phyloP scores from a whole-genome alignment of 768 basidiomycete genomes.

The Mycena epipterygia region DNA sequence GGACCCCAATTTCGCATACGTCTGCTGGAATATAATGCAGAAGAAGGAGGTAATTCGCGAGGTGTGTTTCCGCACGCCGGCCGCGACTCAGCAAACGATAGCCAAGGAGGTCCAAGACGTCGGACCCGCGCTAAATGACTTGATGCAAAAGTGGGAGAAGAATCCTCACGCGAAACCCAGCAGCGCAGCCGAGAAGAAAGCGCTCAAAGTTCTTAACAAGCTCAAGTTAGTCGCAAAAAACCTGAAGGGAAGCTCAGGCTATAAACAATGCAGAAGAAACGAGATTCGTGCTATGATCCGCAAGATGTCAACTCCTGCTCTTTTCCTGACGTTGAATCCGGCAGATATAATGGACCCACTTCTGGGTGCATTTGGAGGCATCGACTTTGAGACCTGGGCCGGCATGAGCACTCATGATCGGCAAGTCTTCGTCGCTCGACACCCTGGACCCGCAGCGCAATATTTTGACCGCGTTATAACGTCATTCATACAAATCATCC shows the following conservation, averaged over 20 bases:
- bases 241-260: slow-evolving; percentile 33
- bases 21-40: slow-evolving; percentile 12
- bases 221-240: not conserved
- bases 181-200: not conserved
- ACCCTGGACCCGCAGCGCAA: not conserved
- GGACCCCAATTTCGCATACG: not conserved
- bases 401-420: not conserved
- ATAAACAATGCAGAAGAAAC: slow-evolving; percentile 39
- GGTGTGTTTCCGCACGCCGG: slow-evolving; percentile 6
- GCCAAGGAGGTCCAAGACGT: not conserved
- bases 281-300: slow-evolving; percentile 42
- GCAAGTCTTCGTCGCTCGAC: not conserved
- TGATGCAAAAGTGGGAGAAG: not conserved
- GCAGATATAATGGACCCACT: slow-evolving; percentile 44
- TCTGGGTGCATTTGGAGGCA: slow-evolving; percentile 40
- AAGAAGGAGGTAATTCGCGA: not conserved
- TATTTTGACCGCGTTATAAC: slow-evolving; percentile 1
- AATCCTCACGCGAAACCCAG: not conserved
- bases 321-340: slow-evolving; percentile 49
- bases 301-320: slow-evolving; percentile 37
- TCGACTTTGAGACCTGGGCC: slow-evolving; percentile 27
- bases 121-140: not conserved
- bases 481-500: not conserved
- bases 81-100: not conserved
- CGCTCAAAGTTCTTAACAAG: not conserved